A percentile compares a stretch with the other conserved stretches of the same genome.
These are phyloP conservation scores for Lithospermum erythrorhizon DNA, from an alignment of 257 asterid species.

Conservation along the genomic window DNA sequence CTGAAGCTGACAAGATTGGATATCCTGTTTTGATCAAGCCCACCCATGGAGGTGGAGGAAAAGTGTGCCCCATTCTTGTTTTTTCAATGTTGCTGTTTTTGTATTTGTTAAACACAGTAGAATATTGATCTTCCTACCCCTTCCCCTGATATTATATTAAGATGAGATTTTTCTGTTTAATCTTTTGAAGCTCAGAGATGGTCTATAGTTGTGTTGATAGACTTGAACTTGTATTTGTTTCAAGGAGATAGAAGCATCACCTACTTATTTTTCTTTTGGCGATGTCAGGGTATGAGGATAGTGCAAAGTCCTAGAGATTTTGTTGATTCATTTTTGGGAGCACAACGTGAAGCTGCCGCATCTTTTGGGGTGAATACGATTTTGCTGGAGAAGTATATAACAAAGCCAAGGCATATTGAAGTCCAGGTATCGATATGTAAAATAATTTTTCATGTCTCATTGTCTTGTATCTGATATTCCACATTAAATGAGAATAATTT, in stretches of 20 bases:
- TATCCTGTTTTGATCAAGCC: slow-evolving; percentile 95
- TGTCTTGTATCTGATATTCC: not conserved
- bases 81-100: not conserved
- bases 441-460: not conserved
- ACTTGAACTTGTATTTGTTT: not conserved
- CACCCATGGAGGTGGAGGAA: slow-evolving; percentile 99
- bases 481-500: not conserved
- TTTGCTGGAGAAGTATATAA: slow-evolving; percentile 90
- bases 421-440: slow-evolving; percentile 60
- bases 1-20: slow-evolving; percentile 89
- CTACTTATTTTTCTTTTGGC: slow-evolving; percentile 12
- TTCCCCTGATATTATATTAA: not conserved
- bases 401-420: slow-evolving; percentile 94
- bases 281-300: slow-evolving; percentile 88
- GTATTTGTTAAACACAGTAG: not conserved
- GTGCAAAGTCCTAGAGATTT: slow-evolving; percentile 74
- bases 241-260: not conserved
- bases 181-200: not conserved
- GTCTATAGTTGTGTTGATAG: not conserved
- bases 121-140: not conserved
- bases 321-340: slow-evolving; percentile 79
- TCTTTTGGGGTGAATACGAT: slow-evolving; percentile 85
- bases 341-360: slow-evolving; percentile 99
- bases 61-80: slow-evolving; percentile 35
- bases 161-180: not conserved